Evolutionary conservation across 768 basidiomycete species (phyloP).

Genomic region (Lactarius pseudohatsudake): DNA sequence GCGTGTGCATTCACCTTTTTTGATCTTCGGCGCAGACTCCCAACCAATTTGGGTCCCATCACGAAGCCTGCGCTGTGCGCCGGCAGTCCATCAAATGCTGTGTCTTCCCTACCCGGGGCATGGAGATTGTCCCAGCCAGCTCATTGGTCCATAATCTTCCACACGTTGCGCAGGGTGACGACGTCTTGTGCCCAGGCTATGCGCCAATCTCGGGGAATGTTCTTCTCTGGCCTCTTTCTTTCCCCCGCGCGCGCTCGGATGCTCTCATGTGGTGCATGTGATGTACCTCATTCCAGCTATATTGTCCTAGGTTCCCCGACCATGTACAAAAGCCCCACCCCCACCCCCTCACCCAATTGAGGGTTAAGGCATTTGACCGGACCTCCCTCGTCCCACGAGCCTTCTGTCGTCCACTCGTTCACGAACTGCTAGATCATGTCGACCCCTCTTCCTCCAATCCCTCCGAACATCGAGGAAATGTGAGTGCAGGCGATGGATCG

Average conservation of each 20-base stretch:
- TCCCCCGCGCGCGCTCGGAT: not conserved
- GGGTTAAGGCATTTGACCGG: not conserved
- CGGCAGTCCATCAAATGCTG: not conserved
- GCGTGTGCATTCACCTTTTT: not conserved
- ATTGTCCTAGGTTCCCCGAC: not conserved
- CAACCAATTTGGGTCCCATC: not conserved
- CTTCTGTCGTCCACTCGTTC: not conserved
- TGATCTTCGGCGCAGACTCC: not conserved
- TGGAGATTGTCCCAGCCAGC: not conserved
- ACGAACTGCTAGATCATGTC: not conserved
- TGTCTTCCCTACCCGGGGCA: not conserved
- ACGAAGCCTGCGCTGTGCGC: not conserved
- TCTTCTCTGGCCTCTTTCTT: not conserved
- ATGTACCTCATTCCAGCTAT: not conserved
- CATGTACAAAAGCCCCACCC: not conserved
- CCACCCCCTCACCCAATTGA: not conserved
- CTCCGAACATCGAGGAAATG: not conserved
- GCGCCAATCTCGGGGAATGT: not conserved
- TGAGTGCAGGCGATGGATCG: not conserved
- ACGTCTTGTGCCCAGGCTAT: not conserved
- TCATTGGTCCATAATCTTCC: not conserved
- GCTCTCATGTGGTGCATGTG: slow-evolving; percentile 1
- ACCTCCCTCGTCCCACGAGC: not conserved
- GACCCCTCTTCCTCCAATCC: not conserved
- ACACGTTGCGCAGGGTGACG: not conserved